phyloP scores from a whole-genome alignment of 1,284 basidiomycete species.

The Ceratobasidium sp. region DNA sequence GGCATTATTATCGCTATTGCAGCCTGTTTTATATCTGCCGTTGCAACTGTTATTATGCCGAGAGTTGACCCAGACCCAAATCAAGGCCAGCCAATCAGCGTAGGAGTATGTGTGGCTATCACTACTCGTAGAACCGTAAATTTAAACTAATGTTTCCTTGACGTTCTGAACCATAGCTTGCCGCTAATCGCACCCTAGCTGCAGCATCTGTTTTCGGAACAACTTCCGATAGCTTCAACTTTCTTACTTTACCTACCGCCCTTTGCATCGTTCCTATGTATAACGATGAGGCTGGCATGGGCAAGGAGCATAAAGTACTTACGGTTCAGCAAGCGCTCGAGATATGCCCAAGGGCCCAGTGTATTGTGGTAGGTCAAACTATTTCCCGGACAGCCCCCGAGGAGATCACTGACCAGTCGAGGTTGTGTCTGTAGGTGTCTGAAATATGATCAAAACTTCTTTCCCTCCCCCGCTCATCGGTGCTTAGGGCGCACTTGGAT shows the following conservation, averaged over 20 bases:
- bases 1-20: not conserved
- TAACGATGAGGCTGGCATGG: slow-evolving; percentile 22
- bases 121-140: no score
- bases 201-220: slow-evolving; percentile 38
- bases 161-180: not conserved
- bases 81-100: slow-evolving; percentile 40
- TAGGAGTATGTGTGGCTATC: slow-evolving; percentile 17
- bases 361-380: slow-evolving; percentile 28
- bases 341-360: slow-evolving; percentile 26
- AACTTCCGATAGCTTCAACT: slow-evolving; percentile 24
- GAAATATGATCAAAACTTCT: no score
- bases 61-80: slow-evolving; percentile 18
- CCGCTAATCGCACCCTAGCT: slow-evolving; percentile 14
- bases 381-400: no score
- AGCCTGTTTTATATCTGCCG: not conserved
- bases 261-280: slow-evolving; percentile 37
- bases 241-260: slow-evolving; percentile 24
- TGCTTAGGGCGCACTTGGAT: no score
- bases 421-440: not conserved
- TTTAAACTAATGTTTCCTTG: not conserved
- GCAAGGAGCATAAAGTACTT: slow-evolving; percentile 6
- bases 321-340: slow-evolving; percentile 34
- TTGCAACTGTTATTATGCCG: not conserved
- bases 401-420: not conserved
- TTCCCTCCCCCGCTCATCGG: no score